Base-by-base conservation (phyloP, 345 rosid genomes). In the Eutrema heterophyllum region DNA sequence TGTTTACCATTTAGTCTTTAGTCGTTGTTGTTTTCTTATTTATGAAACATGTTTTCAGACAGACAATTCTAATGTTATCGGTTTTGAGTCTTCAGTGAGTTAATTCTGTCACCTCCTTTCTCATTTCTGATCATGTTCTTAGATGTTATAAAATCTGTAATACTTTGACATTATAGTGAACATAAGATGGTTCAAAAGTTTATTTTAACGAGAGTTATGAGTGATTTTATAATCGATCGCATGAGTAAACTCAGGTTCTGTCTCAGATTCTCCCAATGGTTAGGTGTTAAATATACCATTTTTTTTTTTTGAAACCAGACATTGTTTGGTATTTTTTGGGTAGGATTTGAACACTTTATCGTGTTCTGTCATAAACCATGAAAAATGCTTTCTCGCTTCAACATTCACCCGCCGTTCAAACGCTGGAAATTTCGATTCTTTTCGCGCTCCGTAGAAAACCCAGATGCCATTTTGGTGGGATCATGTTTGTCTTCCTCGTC, bases 381-480 rank as follows among this genome's bases (percentile, higher is more conserved):
- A 54, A 64, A 27, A 54, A 63, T 76, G 75, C 30, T 54, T n/a
- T 26, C 60, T 74, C 39, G 70, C 21, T 55, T 48, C 64, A 64
- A 45, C 26, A 16, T 56, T 74, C 58, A 67, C 64, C 64, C 55
- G 41, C 71, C 63, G 45, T 52, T 40, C 51, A 82, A 70, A 64
- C 81, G 26, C 26, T 70, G 63, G 12, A 36, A 13, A 24, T 48
- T 71, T 53, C 49, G 9, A 52, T 58, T 78, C 55, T 79, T 72
- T 64, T 38, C 75, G 49, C 40, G 35, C 54, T 14, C 68, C 15
- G 1, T 64, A 21, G 71, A 33, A 74, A 72, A n/a, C 62, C 75
- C 71, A 45, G 61, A 71, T 76, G 74, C 69, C 32, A 64, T 64
- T 50, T 56, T 77, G 18, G 70, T n/a, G 69, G 13, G 52, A 46